These are phyloP conservation scores for Orbilia javanica DNA, from an alignment of 2,329 filamentous ascomycete species.

Conservation along the genomic window DNA sequence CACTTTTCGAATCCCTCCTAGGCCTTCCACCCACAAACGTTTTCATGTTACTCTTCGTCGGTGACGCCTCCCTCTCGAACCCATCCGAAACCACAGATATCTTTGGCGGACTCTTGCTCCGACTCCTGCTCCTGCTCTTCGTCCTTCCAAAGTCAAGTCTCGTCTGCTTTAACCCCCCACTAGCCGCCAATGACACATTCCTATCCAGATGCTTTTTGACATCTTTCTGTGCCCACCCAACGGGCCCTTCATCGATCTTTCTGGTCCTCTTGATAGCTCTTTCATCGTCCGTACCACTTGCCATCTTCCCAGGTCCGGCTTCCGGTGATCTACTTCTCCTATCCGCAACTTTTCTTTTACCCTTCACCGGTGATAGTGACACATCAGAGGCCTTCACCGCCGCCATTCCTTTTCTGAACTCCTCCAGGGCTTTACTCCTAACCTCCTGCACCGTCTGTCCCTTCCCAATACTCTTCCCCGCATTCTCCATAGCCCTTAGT, in stretches of 20 bases:
- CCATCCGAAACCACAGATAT: neutral
- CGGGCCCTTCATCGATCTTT: slow-evolving; percentile 21
- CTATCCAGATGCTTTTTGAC: slow-evolving; percentile 50
- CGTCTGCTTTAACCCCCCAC: slow-evolving; percentile 43
- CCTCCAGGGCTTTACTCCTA: slow-evolving; percentile 23
- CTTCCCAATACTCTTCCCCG: slow-evolving; percentile 20
- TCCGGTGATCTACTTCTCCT: slow-evolving; percentile 24
- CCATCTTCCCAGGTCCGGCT: neutral
- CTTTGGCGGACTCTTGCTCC: slow-evolving; percentile 28
- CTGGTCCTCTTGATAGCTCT: slow-evolving; percentile 42
- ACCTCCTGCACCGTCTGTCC: slow-evolving; percentile 28
- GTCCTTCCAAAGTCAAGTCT: slow-evolving; percentile 38
- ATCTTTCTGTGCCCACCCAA: slow-evolving; percentile 51
- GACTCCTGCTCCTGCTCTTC: slow-evolving; percentile 50
- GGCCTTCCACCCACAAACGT: neutral
- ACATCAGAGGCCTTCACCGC: slow-evolving; percentile 37
- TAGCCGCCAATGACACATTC: slow-evolving; percentile 40
- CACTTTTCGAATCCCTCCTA: slow-evolving; percentile 42
- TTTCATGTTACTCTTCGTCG: slow-evolving; percentile 51
- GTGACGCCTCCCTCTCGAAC: slow-evolving; percentile 29
- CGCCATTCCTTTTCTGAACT: slow-evolving; percentile 29
- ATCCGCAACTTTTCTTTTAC: slow-evolving; percentile 49
- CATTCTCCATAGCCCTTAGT: neutral
- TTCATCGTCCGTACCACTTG: slow-evolving; percentile 3
- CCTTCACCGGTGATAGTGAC: slow-evolving; percentile 50